Evolutionary conservation across 192 early-diverging fungal genomes (phyloP), one percentile per base, ranked within the genome.

Genomic region (Paraglomus brasilianum): DNA sequence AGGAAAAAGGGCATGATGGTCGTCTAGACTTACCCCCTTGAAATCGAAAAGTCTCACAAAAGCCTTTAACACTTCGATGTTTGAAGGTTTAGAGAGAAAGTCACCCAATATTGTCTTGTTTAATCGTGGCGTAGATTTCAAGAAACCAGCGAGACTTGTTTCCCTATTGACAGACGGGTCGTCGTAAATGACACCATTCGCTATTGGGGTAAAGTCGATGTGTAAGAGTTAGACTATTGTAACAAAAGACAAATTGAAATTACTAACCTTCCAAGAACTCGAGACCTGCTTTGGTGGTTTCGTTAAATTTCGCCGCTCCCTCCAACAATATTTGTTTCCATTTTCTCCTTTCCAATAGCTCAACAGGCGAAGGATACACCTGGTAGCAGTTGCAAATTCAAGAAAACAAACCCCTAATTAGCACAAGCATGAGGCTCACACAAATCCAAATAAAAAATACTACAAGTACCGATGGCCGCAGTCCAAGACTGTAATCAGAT

Each of bases 21-120:
- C 40, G 15, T 24, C 21, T 21, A 56, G 4, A 78, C 86, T 79
- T 80, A 89, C 85, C 15, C 89, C 92, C 19, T 83, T 73, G 76
- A 98, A 99, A 73, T 98, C 86, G 83, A 96, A 95, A 62, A 87
- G 81, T 71, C 74, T 74, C 57, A 97, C 88, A 73, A 93, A 98
- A 11, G 85, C 86, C 69, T 91, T 86, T 51, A 99, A 72, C n/a
- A 95, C 78, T 30, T 94, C 91, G 21, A 89, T 72, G 69, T 98
- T 92, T 22, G 88, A 83, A 17, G 93, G 91, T 65, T 91, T 92
- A 40, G 95, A 84, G 24, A 98, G 69, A 75, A 88, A 98, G 66
- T 95, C 95, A 58, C 96, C 98, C 45, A 98, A 64, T 14, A 89
- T 70, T 60, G 76, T 87, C 72, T 98, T 98, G 80, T 91, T 92